These are phyloP conservation scores for Naganishia cerealis DNA, from an alignment of 1,284 basidiomycete genomes.

Conservation along the genomic window DNA sequence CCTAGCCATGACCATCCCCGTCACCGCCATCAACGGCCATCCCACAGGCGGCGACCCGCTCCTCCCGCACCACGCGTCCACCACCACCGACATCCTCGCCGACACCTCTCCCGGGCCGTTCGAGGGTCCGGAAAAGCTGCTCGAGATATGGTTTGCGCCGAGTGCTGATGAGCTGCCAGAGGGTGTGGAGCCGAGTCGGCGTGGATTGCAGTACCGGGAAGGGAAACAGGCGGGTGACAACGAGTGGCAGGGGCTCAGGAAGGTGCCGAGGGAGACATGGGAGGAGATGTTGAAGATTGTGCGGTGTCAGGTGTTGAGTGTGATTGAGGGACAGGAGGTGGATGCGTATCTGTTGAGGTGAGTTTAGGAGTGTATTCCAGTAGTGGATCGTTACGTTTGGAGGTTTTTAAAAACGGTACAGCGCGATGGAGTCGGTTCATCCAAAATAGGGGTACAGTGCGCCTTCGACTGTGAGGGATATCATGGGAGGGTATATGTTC, in stretches of 20 bases:
- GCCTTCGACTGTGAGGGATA: not conserved
- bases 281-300: constrained; percentile 97
- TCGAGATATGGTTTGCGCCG: constrained; percentile 96
- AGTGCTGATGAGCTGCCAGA: constrained; percentile 56
- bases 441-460: too few relatives aligned
- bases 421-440: too few relatives aligned
- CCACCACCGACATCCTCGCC: constrained; percentile 31
- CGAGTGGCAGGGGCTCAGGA: constrained; percentile 66
- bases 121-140: constrained; percentile 81
- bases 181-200: constrained; percentile 32
- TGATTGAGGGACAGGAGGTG: constrained; percentile 78
- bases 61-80: constrained; percentile 21
- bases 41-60: not conserved
- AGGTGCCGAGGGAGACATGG: constrained; percentile 77
- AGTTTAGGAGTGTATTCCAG: constrained; percentile 45
- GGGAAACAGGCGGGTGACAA: constrained; percentile 27
- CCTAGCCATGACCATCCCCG: constrained; percentile 16
- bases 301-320: constrained; percentile 92
- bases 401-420: too few relatives aligned
- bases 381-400: too few relatives aligned
- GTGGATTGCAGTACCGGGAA: constrained; percentile 15
- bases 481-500: too few relatives aligned
- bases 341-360: constrained; percentile 96
- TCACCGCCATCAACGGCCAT: constrained; percentile 18
- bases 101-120: constrained; percentile 42